These are phyloP conservation scores for Lepidium campestre DNA, from an alignment of 441 rosid genomes.

Conservation along the genomic window DNA sequence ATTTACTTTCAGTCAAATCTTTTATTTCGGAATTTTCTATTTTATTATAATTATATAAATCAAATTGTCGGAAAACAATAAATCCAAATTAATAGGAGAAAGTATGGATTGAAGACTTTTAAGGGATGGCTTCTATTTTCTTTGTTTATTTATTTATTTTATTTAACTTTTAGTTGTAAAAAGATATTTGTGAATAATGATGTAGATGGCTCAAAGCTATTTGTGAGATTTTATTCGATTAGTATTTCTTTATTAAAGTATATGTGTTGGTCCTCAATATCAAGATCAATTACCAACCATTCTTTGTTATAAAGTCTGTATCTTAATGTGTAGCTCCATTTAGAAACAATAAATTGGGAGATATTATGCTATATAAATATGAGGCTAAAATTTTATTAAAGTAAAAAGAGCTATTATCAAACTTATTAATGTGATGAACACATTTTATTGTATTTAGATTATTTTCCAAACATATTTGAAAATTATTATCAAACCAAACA, in stretches of 20 bases:
- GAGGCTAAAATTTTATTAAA: neutral
- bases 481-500: neutral
- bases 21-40: neutral
- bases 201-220: conserved; percentile 14
- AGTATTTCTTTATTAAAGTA: neutral
- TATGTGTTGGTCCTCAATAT: conserved; percentile 17
- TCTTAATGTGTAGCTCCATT: conserved; percentile 10
- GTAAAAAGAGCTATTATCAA: neutral
- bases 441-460: neutral
- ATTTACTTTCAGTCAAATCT: neutral
- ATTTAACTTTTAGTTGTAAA: neutral
- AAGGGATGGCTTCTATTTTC: conserved; percentile 16
- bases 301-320: conserved; percentile 21
- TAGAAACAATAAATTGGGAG: neutral
- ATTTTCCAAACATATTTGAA: neutral
- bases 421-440: neutral
- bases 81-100: conserved; percentile 1
- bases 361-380: neutral
- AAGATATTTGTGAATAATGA: conserved; percentile 11
- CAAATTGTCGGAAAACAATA: neutral
- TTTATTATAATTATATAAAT: neutral
- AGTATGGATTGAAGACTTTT: conserved; percentile 2
- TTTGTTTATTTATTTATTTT: neutral
- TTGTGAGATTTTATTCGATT: conserved; percentile 19
- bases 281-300: conserved; percentile 17